These are phyloP conservation scores for Pichia rugopelliculosa DNA, from an alignment of 805 yeast species.

Conservation along the genomic window DNA sequence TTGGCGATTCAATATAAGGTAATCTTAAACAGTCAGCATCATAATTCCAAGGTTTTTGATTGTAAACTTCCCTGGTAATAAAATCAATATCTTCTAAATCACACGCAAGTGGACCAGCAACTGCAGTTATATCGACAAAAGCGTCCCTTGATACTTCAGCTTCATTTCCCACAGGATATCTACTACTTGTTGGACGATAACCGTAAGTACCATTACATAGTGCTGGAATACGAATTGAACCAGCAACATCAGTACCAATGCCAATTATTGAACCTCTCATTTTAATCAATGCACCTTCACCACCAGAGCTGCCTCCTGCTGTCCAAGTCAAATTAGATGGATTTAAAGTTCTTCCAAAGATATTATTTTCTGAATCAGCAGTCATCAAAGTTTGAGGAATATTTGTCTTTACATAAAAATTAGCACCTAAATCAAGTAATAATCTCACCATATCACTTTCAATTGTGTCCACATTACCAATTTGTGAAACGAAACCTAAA, in stretches of 20 bases:
- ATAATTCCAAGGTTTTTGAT: constrained; percentile 50
- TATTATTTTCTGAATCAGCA: constrained; percentile 51
- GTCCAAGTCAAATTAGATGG: constrained; percentile 49
- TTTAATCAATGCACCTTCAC: constrained; percentile 58
- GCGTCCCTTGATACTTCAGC: constrained; percentile 52
- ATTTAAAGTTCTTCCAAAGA: constrained; percentile 51
- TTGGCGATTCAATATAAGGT: constrained; percentile 42
- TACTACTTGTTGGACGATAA: constrained; percentile 50
- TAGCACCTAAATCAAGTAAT: constrained; percentile 47
- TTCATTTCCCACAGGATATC: constrained; percentile 40
- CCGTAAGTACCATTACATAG: constrained; percentile 57
- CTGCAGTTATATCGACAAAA: constrained; percentile 54
- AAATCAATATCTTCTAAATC: constrained; percentile 58
- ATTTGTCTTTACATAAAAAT: constrained; percentile 55
- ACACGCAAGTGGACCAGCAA: constrained; percentile 59
- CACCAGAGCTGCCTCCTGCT: constrained; percentile 66
- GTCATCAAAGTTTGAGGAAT: constrained; percentile 68
- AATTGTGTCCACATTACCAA: constrained; percentile 38
- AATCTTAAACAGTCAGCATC: constrained; percentile 39
- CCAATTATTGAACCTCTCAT: constrained; percentile 52
- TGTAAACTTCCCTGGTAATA: constrained; percentile 54
- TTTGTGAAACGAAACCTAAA: constrained; percentile 48
- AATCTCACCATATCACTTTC: constrained; percentile 40
- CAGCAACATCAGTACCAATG: constrained; percentile 62
- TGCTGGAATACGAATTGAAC: constrained; percentile 59